Evolutionary conservation across 1,139 yeast species (phyloP).

Genomic region (Nadsonia commutata): DNA sequence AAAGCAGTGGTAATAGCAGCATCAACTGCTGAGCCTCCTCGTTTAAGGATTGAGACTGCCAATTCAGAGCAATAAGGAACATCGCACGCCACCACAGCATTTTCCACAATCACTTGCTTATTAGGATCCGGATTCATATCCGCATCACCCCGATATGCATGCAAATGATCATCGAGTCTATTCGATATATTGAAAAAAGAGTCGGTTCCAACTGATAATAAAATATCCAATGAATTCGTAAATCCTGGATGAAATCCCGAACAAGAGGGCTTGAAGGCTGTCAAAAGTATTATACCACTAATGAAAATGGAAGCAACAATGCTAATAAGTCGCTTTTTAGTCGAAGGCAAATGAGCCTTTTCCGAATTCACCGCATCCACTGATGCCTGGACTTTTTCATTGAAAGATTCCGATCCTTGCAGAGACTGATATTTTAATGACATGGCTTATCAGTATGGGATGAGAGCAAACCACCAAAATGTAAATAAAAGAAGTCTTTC

Average conservation of each 20-base stretch:
- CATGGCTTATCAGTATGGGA: too few species aligned
- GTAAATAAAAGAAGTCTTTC: too few species aligned
- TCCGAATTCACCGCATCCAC: too few species aligned
- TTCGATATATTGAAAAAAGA: too few species aligned
- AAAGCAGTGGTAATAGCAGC: constrained; percentile 82
- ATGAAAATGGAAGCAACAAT: neutral
- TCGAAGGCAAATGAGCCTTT: neutral
- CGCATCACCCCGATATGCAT: constrained; percentile 5
- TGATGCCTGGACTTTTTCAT: too few species aligned
- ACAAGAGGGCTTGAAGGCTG: too few species aligned
- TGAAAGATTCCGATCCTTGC: too few species aligned
- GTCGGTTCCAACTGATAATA: too few species aligned
- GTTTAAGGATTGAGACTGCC: constrained; percentile 44
- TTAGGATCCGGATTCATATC: constrained; percentile 22
- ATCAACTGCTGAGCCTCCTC: constrained; percentile 75
- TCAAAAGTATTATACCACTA: neutral
- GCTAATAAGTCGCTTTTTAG: neutral
- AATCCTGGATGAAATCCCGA: too few species aligned
- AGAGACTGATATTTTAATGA: too few species aligned
- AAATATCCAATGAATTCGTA: too few species aligned
- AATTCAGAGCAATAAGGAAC: constrained; percentile 54
- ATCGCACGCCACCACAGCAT: constrained; percentile 59
- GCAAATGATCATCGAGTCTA: neutral
- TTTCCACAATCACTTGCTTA: constrained; percentile 19
- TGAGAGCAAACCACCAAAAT: too few species aligned